Evolutionary conservation across 2,329 filamentous ascomycete genomes (phyloP).

Genomic region (Thelonectria discophora): DNA sequence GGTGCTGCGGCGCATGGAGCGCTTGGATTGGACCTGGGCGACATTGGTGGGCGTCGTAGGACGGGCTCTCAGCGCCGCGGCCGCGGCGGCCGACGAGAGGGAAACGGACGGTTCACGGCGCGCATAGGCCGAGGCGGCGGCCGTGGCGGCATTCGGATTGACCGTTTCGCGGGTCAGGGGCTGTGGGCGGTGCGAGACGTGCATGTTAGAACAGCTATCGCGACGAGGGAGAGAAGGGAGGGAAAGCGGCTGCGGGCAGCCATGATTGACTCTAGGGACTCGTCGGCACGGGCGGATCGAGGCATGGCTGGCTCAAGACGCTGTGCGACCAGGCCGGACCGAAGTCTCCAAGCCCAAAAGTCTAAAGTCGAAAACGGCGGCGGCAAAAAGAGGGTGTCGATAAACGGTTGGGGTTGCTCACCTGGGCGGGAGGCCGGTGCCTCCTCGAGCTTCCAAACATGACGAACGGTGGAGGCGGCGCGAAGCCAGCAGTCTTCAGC

Average conservation of each 20-base stretch:
- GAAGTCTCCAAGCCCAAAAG: slow-evolving; percentile 30
- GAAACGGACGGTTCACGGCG: slow-evolving; percentile 69
- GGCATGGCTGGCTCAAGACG: not conserved
- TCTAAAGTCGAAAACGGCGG: slow-evolving; percentile 38
- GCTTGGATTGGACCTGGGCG: slow-evolving; percentile 86
- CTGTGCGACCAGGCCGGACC: slow-evolving; percentile 6
- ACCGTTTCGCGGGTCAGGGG: slow-evolving; percentile 70
- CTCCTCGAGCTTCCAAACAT: slow-evolving; percentile 64
- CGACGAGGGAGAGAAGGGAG: slow-evolving; percentile 5
- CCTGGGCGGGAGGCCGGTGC: slow-evolving; percentile 58
- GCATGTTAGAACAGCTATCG: slow-evolving; percentile 37
- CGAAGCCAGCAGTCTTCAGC: slow-evolving; percentile 28
- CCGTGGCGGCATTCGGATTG: slow-evolving; percentile 78
- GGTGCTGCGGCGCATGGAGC: slow-evolving; percentile 75
- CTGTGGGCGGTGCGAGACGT: slow-evolving; percentile 52
- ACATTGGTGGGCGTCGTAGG: slow-evolving; percentile 82
- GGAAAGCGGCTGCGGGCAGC: slow-evolving; percentile 5
- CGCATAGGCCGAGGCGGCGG: slow-evolving; percentile 83
- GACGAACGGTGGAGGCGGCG: slow-evolving; percentile 28
- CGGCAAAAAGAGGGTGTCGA: slow-evolving; percentile 15
- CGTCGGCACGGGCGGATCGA: slow-evolving; percentile 7
- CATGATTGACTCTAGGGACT: not conserved
- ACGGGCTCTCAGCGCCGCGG: slow-evolving; percentile 81
- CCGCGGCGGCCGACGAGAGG: slow-evolving; percentile 86
- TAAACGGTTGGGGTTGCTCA: slow-evolving; percentile 49